Base-by-base conservation (phyloP, 164 flowering plant species). In the Piper longum region DNA sequence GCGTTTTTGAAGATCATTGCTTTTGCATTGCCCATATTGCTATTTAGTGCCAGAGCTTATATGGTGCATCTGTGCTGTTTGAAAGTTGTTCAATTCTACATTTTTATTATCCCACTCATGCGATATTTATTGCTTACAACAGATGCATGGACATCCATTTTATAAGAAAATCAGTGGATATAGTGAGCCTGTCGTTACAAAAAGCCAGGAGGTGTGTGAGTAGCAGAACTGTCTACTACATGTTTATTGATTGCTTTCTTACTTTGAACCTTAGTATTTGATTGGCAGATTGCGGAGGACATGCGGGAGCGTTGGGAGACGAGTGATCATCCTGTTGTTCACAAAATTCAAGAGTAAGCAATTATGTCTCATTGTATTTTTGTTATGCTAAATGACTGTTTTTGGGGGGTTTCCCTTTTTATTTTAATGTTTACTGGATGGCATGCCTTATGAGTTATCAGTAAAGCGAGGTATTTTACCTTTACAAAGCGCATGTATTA, bases 251-350 rank as follows among this genome's bases (percentile, higher is more conserved):
- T 48, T 48, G 14, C 12, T 48, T 44, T 14, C 7, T 48, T 48
- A 48, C 18, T 51, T 7, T n/a, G 17, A 16, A 18, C 41, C 59
- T 43, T 60, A 12, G 44, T 36, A 19, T 57, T 41, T 52, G 14
- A n/a, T 39, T 78, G 67, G 66, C 87, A 95, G 99, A 66, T 91
- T 58, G 96, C 83, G 40, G 99, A 91, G 69, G 96, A 89, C 71
- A 45, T 89, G 80, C 78, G 83, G 64, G 99, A 95, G 73, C 81
- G 80, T 68, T 91, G 93, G 96, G 99, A 95, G 67, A 91, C 96
- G 19, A 83, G 90, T 76, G 99, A 89, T 68, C 75, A 73, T 70
- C 96, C 91, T 39, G 87, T 87, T 67, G 91, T 95, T 68, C 93
- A 91, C 76, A 91, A 95, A 78, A 87, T 95, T 66, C 96, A 95